Percentiles rank a stretch among this genome's conserved stretches.
phyloP scores from a whole-genome alignment of 2,329 filamentous ascomycete genomes.

The Pseudogymnoascus sp. region DNA sequence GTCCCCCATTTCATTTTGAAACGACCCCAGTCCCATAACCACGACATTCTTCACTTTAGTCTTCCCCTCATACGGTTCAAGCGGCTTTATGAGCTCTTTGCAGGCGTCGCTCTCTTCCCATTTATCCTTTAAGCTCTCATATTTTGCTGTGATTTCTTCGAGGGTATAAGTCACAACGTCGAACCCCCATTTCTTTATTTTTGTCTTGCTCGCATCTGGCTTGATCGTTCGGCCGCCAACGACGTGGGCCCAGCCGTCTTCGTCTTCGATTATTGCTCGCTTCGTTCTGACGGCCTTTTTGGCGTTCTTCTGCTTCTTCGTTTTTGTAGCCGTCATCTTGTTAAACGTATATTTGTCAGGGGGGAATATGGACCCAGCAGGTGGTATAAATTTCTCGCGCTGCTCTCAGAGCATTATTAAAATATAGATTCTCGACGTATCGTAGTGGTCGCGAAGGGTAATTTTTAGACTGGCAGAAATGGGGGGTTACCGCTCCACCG shows the following conservation, averaged over 20 bases:
- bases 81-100: conserved; percentile 12
- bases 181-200: background rate
- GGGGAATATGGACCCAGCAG: background rate
- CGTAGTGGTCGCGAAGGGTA: background rate
- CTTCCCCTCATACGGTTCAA: conserved; percentile 7
- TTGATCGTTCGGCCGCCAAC: conserved; percentile 17
- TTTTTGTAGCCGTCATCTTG: background rate
- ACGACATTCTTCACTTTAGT: conserved; percentile 22
- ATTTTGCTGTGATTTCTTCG: conserved; percentile 24
- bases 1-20: conserved; percentile 25
- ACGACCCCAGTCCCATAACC: conserved; percentile 26
- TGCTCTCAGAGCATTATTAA: background rate
- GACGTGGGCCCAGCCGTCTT: conserved; percentile 29
- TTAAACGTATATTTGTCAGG: background rate
- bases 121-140: conserved; percentile 19
- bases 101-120: conserved; percentile 23
- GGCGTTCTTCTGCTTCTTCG: background rate
- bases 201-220: background rate
- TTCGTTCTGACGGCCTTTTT: conserved; percentile 22
- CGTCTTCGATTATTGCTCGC: conserved; percentile 24
- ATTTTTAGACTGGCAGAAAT: conserved; percentile 5
- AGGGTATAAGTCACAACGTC: conserved; percentile 14
- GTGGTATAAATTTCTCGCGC: background rate
- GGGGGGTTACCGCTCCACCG: conserved; percentile 6
- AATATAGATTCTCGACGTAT: background rate